These are phyloP conservation scores for Schizopora paradoxa DNA, from an alignment of 1,284 basidiomycete species.

Conservation along the genomic window DNA sequence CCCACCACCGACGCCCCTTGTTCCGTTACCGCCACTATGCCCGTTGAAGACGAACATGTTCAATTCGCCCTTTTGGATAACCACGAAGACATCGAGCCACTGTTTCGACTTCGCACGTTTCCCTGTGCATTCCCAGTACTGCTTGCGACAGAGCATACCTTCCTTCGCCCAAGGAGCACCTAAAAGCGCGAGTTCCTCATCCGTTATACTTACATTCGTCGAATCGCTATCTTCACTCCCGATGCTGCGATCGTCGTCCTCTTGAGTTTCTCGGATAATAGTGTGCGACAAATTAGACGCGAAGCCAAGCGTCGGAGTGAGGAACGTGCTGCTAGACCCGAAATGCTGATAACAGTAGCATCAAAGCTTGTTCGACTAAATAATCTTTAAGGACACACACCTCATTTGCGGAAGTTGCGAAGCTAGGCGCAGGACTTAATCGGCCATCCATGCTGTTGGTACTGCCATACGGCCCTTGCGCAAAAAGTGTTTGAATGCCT, in stretches of 20 bases:
- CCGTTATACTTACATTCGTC: constrained; percentile 77
- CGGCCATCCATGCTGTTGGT: constrained; percentile 79
- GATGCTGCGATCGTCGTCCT: constrained; percentile 79
- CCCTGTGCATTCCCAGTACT: constrained; percentile 84
- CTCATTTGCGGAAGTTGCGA: constrained; percentile 79
- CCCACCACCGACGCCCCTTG: constrained; percentile 79
- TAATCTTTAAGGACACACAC: constrained; percentile 34
- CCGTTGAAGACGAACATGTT: constrained; percentile 94
- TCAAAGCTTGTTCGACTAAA: constrained; percentile 1
- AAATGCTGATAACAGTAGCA: not conserved
- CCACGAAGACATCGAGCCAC: constrained; percentile 94
- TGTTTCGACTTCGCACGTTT: constrained; percentile 81
- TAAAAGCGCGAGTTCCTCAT: constrained; percentile 90
- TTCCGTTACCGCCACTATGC: constrained; percentile 44
- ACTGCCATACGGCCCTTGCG: constrained; percentile 70
- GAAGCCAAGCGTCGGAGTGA: constrained; percentile 85
- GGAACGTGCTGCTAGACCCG: constrained; percentile 40
- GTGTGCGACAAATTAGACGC: constrained; percentile 94
- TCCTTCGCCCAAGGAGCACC: constrained; percentile 99
- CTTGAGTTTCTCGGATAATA: constrained; percentile 90
- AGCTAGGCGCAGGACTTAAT: constrained; percentile 84
- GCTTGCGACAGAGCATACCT: constrained; percentile 89
- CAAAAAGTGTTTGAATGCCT: constrained; percentile 75
- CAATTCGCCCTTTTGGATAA: constrained; percentile 89
- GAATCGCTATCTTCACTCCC: constrained; percentile 55